Percentiles rank a stretch among this genome's conserved stretches.
phyloP scores from a whole-genome alignment of 495 filamentous ascomycete genomes.

The Extremus antarcticus region DNA sequence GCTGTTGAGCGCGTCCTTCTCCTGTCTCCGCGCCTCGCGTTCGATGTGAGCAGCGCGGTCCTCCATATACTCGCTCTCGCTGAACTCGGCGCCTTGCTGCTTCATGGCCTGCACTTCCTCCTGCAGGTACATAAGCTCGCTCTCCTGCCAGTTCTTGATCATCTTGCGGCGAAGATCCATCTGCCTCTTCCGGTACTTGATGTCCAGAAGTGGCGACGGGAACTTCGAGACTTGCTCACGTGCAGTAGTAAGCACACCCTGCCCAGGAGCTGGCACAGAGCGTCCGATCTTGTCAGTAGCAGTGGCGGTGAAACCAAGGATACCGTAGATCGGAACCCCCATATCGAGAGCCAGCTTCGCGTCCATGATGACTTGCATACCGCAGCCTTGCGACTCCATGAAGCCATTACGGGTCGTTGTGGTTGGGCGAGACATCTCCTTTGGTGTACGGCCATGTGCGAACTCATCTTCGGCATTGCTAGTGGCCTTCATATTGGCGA shows the following conservation, averaged over 20 bases:
- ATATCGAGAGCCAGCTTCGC: constrained; percentile 93
- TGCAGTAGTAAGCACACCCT: constrained; percentile 95
- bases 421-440: constrained; percentile 95
- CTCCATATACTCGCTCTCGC: constrained; percentile 73
- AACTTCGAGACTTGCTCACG: constrained; percentile 84
- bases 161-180: constrained; percentile 83
- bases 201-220: constrained; percentile 87
- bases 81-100: constrained; percentile 56
- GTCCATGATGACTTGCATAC: constrained; percentile 97
- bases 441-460: constrained; percentile 84
- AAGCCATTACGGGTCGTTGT: constrained; percentile 95
- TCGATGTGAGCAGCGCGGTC: constrained; percentile 80
- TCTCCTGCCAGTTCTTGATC: constrained; percentile 92
- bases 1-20: constrained; percentile 80
- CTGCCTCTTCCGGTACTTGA: constrained; percentile 92
- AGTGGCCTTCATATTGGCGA: constrained; percentile 99
- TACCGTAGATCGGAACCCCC: constrained; percentile 95
- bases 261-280: constrained; percentile 88
- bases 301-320: constrained; percentile 89
- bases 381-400: constrained; percentile 98
- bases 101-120: constrained; percentile 89
- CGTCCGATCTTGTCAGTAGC: constrained; percentile 98
- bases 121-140: constrained; percentile 83
- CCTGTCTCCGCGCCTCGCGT: constrained; percentile 77
- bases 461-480: constrained; percentile 95